phyloP scores from a whole-genome alignment of 306 rosid genomes.

The Cicer cuneatum region DNA sequence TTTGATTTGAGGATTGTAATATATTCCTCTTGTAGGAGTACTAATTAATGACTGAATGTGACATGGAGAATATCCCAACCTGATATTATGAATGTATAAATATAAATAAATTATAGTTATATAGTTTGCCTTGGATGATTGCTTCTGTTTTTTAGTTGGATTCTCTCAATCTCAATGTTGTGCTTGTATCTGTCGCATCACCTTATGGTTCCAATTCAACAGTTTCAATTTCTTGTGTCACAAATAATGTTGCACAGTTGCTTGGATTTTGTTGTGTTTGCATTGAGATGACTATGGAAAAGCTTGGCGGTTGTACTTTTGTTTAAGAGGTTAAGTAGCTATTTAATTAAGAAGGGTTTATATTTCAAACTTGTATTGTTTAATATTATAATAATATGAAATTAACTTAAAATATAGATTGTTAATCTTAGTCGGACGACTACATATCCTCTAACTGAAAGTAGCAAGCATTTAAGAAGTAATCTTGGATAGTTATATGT shows the following conservation, averaged over 20 bases:
- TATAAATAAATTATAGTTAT: conserved; percentile 35
- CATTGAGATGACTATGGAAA: conserved; percentile 28
- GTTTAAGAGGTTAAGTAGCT: too few relatives aligned
- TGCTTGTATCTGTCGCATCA: conserved; percentile 21
- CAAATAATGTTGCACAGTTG: conserved; percentile 2
- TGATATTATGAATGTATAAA: conserved; percentile 50
- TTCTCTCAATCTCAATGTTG: conserved; percentile 4
- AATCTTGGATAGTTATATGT: too few relatives aligned
- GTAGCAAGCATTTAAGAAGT: too few relatives aligned
- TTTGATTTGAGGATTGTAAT: conserved; percentile 49
- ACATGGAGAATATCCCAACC: conserved; percentile 47
- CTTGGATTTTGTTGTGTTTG: conserved; percentile 5
- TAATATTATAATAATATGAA: too few relatives aligned
- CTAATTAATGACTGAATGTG: conserved; percentile 57
- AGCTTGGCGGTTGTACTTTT: background rate
- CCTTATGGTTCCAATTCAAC: conserved; percentile 36
- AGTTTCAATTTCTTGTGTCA: conserved; percentile 17
- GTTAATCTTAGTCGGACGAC: too few relatives aligned
- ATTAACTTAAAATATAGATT: too few relatives aligned
- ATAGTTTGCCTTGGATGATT: conserved; percentile 48
- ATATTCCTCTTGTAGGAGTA: conserved; percentile 46
- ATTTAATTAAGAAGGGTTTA: too few relatives aligned
- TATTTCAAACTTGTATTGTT: too few relatives aligned
- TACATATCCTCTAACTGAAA: too few relatives aligned
- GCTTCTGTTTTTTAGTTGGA: conserved; percentile 33